Conservation (phyloP, 148 eudicot species). For the Selenicereus undatus region DNA sequence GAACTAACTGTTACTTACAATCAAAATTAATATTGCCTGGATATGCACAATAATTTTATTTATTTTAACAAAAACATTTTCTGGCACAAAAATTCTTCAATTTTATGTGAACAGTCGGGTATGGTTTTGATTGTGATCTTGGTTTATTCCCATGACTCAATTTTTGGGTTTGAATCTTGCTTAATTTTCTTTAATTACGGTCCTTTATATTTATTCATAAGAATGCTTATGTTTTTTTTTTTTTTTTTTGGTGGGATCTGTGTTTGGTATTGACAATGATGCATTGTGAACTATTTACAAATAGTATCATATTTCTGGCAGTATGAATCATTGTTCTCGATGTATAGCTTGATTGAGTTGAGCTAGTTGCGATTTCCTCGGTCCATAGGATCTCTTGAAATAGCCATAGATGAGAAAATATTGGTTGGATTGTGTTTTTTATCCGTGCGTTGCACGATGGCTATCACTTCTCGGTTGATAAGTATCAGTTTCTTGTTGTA, state of each 20-base stretch:
- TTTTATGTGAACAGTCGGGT: too few species aligned
- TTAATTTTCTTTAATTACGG: background rate
- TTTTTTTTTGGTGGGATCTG: background rate
- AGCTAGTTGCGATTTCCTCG: background rate
- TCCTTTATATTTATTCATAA: background rate
- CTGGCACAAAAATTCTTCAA: too few species aligned
- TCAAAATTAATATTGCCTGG: too few species aligned
- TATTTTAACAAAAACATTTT: too few species aligned
- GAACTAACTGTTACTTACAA: too few species aligned
- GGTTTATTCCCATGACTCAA: background rate
- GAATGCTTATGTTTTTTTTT: background rate
- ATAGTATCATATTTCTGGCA: background rate
- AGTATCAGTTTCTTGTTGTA: too few species aligned
- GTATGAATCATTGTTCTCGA: background rate
- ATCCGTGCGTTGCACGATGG: too few species aligned
- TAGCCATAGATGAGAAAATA: background rate
- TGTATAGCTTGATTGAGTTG: background rate
- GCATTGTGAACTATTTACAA: background rate
- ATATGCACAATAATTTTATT: too few species aligned
- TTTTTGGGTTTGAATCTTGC: background rate
- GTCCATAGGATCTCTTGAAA: background rate
- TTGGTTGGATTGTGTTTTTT: background rate
- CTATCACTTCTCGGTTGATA: too few species aligned
- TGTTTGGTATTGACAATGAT: background rate
- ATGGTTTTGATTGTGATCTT: slow-evolving; percentile 5